Evolutionary conservation across 441 rosid species (phyloP).

Genomic region (Pelargonium myrrhifolium): DNA sequence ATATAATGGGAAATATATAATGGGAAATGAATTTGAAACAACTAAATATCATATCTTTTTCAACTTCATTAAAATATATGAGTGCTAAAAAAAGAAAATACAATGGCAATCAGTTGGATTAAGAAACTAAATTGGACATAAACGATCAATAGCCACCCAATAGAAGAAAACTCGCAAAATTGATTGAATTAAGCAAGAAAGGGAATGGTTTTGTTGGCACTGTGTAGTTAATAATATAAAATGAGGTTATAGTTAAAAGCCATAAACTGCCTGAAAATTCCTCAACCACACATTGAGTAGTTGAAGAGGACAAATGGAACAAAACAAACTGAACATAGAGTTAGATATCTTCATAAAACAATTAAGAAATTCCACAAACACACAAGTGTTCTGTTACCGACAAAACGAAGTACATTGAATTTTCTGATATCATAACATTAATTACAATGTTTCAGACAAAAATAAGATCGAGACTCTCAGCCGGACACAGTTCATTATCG

Average conservation of each 20-base stretch:
- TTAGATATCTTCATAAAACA: neutral
- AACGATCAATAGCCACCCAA: no score
- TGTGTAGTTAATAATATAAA: neutral
- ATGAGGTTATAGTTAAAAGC: neutral
- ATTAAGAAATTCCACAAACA: neutral
- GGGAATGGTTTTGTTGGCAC: neutral
- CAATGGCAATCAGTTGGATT: no score
- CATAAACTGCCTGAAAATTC: neutral
- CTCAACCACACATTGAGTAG: conserved; percentile 5
- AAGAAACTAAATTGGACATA: no score
- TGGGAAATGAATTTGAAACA: neutral
- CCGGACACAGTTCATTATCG: no score
- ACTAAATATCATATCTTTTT: neutral
- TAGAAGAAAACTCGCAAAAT: no score
- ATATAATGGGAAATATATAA: neutral
- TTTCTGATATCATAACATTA: neutral
- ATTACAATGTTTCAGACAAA: no score
- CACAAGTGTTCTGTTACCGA: neutral
- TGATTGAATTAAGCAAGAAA: neutral
- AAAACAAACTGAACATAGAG: neutral
- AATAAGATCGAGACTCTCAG: no score
- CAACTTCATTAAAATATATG: no score
- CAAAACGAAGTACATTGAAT: neutral
- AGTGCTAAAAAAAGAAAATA: no score
- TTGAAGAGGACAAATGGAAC: conserved; percentile 1